Conservation (phyloP, 78 protist genomes). For the Cyanophora paradoxa region DNA sequence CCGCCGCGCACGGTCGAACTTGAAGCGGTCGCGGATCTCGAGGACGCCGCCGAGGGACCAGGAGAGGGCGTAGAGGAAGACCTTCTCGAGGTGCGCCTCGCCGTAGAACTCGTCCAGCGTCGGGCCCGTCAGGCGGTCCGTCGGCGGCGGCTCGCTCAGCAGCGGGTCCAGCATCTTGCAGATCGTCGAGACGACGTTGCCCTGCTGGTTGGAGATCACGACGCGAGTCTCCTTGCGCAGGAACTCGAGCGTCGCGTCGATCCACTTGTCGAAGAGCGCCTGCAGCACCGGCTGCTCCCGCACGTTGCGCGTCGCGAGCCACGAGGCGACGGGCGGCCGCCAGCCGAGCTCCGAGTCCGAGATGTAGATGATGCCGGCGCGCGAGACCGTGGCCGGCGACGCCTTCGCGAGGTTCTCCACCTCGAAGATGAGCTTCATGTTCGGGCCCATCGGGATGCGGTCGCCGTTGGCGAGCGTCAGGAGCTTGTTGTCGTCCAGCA, state of each 20-base stretch:
- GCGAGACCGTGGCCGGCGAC: constrained; percentile 83
- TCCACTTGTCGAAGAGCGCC: constrained; percentile 12
- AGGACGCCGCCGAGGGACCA: constrained; percentile 78
- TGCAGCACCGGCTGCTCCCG: neutral
- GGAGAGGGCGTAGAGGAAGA: constrained; percentile 40
- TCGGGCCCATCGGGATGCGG: constrained; percentile 56
- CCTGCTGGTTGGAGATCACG: constrained; percentile 8
- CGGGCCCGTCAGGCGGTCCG: neutral
- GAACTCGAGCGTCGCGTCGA: constrained; percentile 20
- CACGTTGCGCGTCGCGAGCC: neutral
- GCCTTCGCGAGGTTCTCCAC: constrained; percentile 63
- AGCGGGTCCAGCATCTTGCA: constrained; percentile 32
- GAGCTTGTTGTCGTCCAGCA: constrained; percentile 58
- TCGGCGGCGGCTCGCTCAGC: constrained; percentile 45
- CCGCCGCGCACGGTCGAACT: no score
- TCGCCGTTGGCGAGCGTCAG: constrained; percentile 51
- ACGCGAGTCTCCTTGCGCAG: neutral
- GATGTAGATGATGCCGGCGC: constrained; percentile 70
- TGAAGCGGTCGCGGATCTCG: constrained; percentile 49
- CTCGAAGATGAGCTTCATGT: constrained; percentile 62
- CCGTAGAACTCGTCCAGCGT: neutral
- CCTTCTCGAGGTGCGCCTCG: constrained; percentile 17
- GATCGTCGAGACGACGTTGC: neutral
- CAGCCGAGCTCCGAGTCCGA: constrained; percentile 26
- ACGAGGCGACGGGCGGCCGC: neutral